These are phyloP conservation scores for Cladosporium sp. DNA, from an alignment of 2,329 filamentous ascomycete genomes.

Conservation along the genomic window DNA sequence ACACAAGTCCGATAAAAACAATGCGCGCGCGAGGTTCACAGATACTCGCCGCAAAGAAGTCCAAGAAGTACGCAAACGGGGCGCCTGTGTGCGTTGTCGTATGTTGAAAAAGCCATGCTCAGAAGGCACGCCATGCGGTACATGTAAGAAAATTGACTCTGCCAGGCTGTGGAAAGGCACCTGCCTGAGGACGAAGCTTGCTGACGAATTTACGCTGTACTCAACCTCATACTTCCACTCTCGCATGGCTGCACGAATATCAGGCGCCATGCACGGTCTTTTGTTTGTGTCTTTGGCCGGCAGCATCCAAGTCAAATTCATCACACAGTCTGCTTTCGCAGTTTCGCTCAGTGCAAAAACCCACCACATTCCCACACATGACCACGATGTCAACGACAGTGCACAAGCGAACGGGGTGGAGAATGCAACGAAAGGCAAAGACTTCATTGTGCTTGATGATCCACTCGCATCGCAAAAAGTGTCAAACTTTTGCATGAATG, in stretches of 20 bases:
- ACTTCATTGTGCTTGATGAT: slow-evolving; percentile 25
- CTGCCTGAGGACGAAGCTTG: slow-evolving; percentile 59
- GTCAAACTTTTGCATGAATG: slow-evolving; percentile 46
- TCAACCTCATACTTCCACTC: slow-evolving; percentile 50
- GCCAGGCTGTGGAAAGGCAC: slow-evolving; percentile 62
- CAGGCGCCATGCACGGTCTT: not conserved
- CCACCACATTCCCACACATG: not conserved
- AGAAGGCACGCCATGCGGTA: slow-evolving; percentile 59
- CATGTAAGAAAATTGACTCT: slow-evolving; percentile 60
- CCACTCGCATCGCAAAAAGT: slow-evolving; percentile 53
- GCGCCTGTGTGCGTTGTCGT: slow-evolving; percentile 62
- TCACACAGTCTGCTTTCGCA: not conserved
- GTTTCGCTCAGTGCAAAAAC: not conserved
- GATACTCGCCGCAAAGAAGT: slow-evolving; percentile 59
- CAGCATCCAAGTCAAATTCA: not conserved
- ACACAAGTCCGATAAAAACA: slow-evolving; percentile 20
- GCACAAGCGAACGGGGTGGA: not conserved
- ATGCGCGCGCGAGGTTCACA: slow-evolving; percentile 54
- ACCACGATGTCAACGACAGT: not conserved
- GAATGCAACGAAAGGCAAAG: slow-evolving; percentile 27
- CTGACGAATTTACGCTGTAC: slow-evolving; percentile 60
- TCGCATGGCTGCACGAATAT: not conserved
- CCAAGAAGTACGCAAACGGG: slow-evolving; percentile 59
- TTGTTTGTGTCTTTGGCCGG: not conserved
- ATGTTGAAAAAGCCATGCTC: slow-evolving; percentile 67